Conservation (phyloP, 495 filamentous ascomycete species). For the Xylaria sp. region DNA sequence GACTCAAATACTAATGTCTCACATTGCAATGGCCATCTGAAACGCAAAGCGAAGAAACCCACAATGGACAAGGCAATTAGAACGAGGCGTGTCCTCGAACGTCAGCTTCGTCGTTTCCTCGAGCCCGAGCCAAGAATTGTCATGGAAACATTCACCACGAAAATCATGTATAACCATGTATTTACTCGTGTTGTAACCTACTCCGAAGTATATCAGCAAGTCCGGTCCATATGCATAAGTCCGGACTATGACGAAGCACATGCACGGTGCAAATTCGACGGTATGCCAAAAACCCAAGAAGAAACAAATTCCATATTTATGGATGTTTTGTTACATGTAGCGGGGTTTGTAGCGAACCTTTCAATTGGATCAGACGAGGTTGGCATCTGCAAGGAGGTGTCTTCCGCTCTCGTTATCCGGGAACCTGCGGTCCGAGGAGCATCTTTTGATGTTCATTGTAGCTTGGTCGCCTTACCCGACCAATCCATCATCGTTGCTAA, state of each 20-base stretch:
- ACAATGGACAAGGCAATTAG: not conserved
- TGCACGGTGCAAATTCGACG: constrained; percentile 20
- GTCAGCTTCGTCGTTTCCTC: constrained; percentile 14
- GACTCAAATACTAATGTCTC: not conserved
- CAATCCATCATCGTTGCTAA: not conserved
- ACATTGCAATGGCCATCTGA: not conserved
- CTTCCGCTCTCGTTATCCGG: constrained; percentile 17
- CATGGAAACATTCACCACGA: constrained; percentile 20
- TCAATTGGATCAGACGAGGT: constrained; percentile 13
- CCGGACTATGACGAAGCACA: constrained; percentile 23
- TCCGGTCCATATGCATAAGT: constrained; percentile 22
- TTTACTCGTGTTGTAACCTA: constrained; percentile 23
- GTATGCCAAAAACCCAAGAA: not conserved
- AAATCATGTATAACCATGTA: constrained; percentile 21
- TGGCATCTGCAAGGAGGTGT: constrained; percentile 24
- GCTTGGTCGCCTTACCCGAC: not conserved
- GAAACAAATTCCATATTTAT: constrained; percentile 17
- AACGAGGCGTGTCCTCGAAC: constrained; percentile 3
- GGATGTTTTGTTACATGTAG: constrained; percentile 22
- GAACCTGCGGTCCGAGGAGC: not conserved
- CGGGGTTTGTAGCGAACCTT: constrained; percentile 23
- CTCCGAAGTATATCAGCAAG: constrained; percentile 22
- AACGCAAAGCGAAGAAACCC: not conserved
- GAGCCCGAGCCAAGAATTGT: constrained; percentile 6
- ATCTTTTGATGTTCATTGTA: not conserved